Percentiles rank a stretch among this genome's conserved stretches.
Evolutionary conservation across 495 filamentous ascomycete genomes (phyloP).

Genomic region (Annulohypoxylon maeteangense): DNA sequence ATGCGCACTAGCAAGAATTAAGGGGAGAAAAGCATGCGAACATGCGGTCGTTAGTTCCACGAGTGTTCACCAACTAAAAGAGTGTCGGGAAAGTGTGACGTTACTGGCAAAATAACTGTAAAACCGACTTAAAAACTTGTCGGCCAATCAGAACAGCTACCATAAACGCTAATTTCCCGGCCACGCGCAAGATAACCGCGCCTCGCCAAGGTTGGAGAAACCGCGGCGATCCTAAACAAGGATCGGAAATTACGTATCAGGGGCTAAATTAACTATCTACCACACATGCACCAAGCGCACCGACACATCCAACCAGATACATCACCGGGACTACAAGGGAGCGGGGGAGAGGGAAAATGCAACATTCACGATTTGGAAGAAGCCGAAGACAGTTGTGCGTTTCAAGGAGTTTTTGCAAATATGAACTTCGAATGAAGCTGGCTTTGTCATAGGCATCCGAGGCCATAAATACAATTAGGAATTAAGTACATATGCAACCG

Average conservation of each 20-base stretch:
- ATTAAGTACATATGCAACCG: conserved; percentile 59
- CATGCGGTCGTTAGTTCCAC: not conserved
- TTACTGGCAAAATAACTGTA: conserved; percentile 18
- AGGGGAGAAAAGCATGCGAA: not conserved
- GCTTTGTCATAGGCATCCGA: conserved; percentile 40
- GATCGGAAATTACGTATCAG: conserved; percentile 34
- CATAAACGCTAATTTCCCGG: conserved; percentile 20
- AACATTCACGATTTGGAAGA: too few relatives aligned
- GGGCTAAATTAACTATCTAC: conserved; percentile 13
- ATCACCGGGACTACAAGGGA: too few relatives aligned
- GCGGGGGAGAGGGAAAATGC: too few relatives aligned
- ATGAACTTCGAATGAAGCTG: conserved; percentile 22
- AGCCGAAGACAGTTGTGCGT: too few relatives aligned
- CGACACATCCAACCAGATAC: not conserved
- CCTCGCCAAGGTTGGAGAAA: not conserved
- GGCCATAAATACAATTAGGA: conserved; percentile 53
- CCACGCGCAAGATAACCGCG: not conserved
- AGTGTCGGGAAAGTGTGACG: conserved; percentile 4
- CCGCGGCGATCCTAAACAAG: conserved; percentile 5
- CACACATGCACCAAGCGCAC: not conserved
- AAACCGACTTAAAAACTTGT: not conserved
- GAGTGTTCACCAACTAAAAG: not conserved
- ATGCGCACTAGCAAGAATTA: not conserved
- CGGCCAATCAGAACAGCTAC: conserved; percentile 3
- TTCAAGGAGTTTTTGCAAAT: conserved; percentile 9